phyloP scores from a whole-genome alignment of 2,329 filamentous ascomycete species.

The Ophiocordyceps robertsii region DNA sequence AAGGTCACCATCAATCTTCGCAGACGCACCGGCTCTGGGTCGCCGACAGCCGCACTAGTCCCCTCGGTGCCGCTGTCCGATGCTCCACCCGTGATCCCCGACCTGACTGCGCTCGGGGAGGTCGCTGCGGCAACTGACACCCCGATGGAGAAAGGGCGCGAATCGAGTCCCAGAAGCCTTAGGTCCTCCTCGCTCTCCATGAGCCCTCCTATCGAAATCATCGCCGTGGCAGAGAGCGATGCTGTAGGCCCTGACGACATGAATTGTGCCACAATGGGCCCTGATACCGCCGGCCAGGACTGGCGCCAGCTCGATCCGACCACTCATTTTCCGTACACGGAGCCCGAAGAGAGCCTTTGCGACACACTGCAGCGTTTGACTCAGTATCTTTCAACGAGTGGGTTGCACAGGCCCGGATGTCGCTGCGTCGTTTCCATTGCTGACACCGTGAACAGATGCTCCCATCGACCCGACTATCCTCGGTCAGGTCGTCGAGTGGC shows the following conservation, averaged over 20 bases:
- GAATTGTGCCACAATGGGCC: slow-evolving; percentile 16
- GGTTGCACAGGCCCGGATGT: slow-evolving; percentile 1
- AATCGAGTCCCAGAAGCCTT: background rate
- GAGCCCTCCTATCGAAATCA: slow-evolving; percentile 30
- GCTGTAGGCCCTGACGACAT: slow-evolving; percentile 16
- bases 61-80: background rate
- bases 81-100: background rate
- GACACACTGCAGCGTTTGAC: slow-evolving; percentile 21
- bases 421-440: background rate
- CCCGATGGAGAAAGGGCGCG: background rate
- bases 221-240: slow-evolving; percentile 22
- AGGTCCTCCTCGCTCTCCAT: slow-evolving; percentile 2
- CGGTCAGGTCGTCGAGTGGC: slow-evolving; percentile 32
- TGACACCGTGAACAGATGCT: slow-evolving; percentile 22
- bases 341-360: slow-evolving; percentile 14
- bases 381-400: slow-evolving; percentile 21
- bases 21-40: slow-evolving; percentile 12
- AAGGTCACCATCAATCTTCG: slow-evolving; percentile 49
- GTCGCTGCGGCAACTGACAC: background rate
- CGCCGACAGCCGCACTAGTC: background rate
- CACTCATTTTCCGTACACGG: slow-evolving; percentile 31
- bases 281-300: slow-evolving; percentile 10
- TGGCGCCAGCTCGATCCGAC: slow-evolving; percentile 25
- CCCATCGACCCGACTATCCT: slow-evolving; percentile 30
- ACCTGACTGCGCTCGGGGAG: background rate